Evolutionary conservation across 2,329 filamentous ascomycete species (phyloP), one percentile per base, ranked within the genome.

Genomic region (Trichoderma semiorbis): DNA sequence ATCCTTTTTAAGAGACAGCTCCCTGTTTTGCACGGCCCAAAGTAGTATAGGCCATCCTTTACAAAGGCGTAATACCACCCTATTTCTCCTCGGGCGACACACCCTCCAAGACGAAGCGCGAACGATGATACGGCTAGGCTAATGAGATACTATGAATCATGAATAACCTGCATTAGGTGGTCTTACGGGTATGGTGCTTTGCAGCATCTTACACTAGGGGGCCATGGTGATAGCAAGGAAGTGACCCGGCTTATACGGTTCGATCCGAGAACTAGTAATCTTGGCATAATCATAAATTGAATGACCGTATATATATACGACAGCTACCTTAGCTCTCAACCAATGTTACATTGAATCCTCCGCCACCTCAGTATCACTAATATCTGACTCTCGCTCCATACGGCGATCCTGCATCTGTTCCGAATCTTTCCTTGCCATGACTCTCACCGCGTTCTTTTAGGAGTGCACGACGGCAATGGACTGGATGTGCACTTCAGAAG

Each of bases 391-490:
- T 30, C 3, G 21, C 21, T 14, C 11, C 26, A 10, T 18, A 6
- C 3, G 6, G 2, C 43, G 3, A 3, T 70, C 39, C 16, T 26
- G 3, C 39, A 26, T 32, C n/a, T 14, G 5, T 53, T 7, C 7
- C 7, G 5, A 26, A 24, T 16, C 0, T 10, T 36, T 14, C 21
- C 16, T 12, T 11, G 14, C 16, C 24, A 21, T 43, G 14, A 16
- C 26, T 24, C 4, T 16, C 16, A 5, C 12, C 6, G 7, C 12
- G 24, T 36, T 10, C 7, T 64, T 47, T 24, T 24, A 62, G 26
- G 63, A 90, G 34, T 72, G 71, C 4, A 63, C 60, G 10, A 76
- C 73, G 0, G 32, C 64, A 50, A 78, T 75, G 30, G 71, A 53
- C 36, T 71, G 75, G 28, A 78, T 75, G 32, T 74, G 74, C 18